Evolutionary conservation across 2,329 filamentous ascomycete species (phyloP).

Genomic region (Fusarium domesticum): DNA sequence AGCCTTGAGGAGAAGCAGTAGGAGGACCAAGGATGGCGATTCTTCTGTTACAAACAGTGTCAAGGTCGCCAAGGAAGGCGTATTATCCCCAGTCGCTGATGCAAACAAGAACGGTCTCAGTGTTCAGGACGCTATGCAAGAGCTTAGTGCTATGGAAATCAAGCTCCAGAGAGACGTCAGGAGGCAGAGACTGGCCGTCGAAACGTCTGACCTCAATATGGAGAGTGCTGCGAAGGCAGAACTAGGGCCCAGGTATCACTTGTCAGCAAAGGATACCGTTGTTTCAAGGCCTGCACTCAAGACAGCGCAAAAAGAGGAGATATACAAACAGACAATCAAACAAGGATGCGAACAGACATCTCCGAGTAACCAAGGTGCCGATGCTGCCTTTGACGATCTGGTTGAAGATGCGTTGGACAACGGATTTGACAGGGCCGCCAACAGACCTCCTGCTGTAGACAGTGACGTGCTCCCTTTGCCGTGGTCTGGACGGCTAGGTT

Average conservation of each 20-base stretch:
- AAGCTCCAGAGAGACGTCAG: slow-evolving; percentile 43
- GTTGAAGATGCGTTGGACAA: slow-evolving; percentile 23
- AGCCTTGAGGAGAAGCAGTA: slow-evolving; percentile 27
- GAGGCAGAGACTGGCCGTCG: slow-evolving; percentile 46
- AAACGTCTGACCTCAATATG: slow-evolving; percentile 36
- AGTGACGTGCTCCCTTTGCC: slow-evolving; percentile 81
- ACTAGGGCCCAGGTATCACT: slow-evolving; percentile 7
- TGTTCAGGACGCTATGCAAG: slow-evolving; percentile 41
- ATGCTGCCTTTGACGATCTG: slow-evolving; percentile 22
- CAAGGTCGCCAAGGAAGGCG: not conserved
- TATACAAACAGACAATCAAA: not conserved
- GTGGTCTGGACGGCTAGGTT: slow-evolving; percentile 86
- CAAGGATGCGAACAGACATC: slow-evolving; percentile 16
- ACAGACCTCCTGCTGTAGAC: slow-evolving; percentile 72
- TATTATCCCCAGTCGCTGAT: not conserved
- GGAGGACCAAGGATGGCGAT: slow-evolving; percentile 18
- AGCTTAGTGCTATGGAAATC: slow-evolving; percentile 49
- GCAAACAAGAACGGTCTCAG: slow-evolving; percentile 14
- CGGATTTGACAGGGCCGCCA: slow-evolving; percentile 37
- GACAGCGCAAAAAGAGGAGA: not conserved
- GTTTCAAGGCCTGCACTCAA: slow-evolving; percentile 6
- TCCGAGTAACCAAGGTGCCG: slow-evolving; percentile 22
- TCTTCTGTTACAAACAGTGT: not conserved
- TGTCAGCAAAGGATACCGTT: slow-evolving; percentile 1
- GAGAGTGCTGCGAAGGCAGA: not conserved